Base-by-base conservation (phyloP, 2,329 filamentous ascomycete genomes). In the Botrytis cinerea region DNA sequence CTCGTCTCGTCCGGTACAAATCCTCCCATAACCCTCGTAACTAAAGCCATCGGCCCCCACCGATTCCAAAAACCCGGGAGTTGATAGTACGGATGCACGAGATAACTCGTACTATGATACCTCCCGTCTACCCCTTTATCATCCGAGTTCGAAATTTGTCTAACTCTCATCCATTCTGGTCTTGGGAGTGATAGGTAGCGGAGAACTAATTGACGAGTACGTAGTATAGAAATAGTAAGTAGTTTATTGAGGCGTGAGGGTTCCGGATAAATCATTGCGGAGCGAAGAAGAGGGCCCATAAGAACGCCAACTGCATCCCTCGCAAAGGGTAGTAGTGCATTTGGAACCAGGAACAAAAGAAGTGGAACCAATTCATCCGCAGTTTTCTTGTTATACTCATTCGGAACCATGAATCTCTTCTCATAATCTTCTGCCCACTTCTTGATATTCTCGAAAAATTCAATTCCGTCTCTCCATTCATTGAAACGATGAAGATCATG, bases 61-160 rank as follows among this genome's bases (percentile, higher is more conserved):
- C 88, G 87, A 78, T 86, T 88, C 88, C 86, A 88, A 59, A 87
- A 80, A 0, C 87, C 91, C 43, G 85, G 85, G 74, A 87, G 85
- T 38, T 88, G 84, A 81, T 93, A 93, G 82, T 88, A 92, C 3
- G 91, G 92, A 64, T 89, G 87, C 18, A 88, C 87, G 40, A 90
- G 85, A 81, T 89, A 92, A 54, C 83, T 76, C 0, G 83, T 80
- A 78, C 82, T 80, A 71, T 85, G 84, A 75, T 89, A 85, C 4
- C 87, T 86, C 0, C 87, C 87, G 0, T 87, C 86, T 6, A 46
- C 28, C 45, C 85, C 81, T 16, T 84, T 82, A 75, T 92, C 87
- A 0, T 87, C 83, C 14, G 51, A 0, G 83, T 74, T 83, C 2
- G 83, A 82, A 60, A 89, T 70, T 73, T 80, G 80, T 72, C 81